Evolutionary conservation across 2,329 filamentous ascomycete species (phyloP).

Genomic region (Colletotrichum tamarilloi): DNA sequence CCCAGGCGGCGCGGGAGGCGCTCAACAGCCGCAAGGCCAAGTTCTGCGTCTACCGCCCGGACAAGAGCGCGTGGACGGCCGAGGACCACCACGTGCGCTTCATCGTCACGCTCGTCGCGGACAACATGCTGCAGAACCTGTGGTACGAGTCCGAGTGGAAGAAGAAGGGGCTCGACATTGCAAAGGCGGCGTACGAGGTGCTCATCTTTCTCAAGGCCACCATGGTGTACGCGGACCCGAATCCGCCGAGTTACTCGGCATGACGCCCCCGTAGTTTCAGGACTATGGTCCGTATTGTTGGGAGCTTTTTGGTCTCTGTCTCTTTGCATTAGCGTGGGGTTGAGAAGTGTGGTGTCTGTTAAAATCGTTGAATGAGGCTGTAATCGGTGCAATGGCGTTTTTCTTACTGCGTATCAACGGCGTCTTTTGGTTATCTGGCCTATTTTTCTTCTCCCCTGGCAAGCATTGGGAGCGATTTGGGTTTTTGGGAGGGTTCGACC

Average conservation of each 20-base stretch:
- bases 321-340: background rate
- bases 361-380: background rate
- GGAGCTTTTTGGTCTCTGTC: background rate
- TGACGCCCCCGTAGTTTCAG: slow-evolving; percentile 5
- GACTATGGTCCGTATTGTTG: background rate
- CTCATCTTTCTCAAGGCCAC: slow-evolving; percentile 47
- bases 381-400: background rate
- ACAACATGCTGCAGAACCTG: slow-evolving; percentile 47
- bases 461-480: background rate
- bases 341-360: background rate
- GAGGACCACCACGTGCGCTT: slow-evolving; percentile 54
- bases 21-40: slow-evolving; percentile 43
- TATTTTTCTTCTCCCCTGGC: background rate
- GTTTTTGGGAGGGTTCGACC: slow-evolving; percentile 4
- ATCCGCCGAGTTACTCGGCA: slow-evolving; percentile 43
- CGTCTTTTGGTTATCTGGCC: background rate
- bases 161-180: slow-evolving; percentile 44
- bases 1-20: slow-evolving; percentile 45
- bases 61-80: slow-evolving; percentile 48
- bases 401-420: background rate
- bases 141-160: slow-evolving; percentile 48
- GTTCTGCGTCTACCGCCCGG: slow-evolving; percentile 49
- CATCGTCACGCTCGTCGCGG: slow-evolving; percentile 47
- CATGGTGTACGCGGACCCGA: slow-evolving; percentile 34
- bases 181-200: slow-evolving; percentile 50